phyloP scores from a whole-genome alignment of 768 basidiomycete genomes.

The Paxillus involutus region DNA sequence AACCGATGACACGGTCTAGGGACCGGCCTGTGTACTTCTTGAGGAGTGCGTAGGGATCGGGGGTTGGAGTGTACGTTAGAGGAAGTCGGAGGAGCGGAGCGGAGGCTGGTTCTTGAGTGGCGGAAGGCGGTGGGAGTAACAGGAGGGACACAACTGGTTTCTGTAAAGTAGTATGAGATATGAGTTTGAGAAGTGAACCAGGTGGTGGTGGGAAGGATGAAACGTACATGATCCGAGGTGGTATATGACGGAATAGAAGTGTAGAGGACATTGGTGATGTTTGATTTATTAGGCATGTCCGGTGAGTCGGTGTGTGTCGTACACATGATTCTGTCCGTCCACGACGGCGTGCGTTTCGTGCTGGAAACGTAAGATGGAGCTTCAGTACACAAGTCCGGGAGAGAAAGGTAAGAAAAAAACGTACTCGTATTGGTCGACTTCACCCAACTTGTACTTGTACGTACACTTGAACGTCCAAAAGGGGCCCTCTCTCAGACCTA shows the following conservation, averaged over 20 bases:
- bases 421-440: constrained; percentile 81
- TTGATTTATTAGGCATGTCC: constrained; percentile 46
- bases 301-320: constrained; percentile 70
- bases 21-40: constrained; percentile 67
- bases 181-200: background rate
- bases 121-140: constrained; percentile 48
- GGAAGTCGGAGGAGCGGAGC: constrained; percentile 53
- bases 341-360: constrained; percentile 75
- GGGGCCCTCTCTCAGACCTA: constrained; percentile 79
- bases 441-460: constrained; percentile 83
- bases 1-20: constrained; percentile 75
- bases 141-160: constrained; percentile 87
- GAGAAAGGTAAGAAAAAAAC: constrained; percentile 13
- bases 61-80: constrained; percentile 44
- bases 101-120: background rate
- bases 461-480: constrained; percentile 90
- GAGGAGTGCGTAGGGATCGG: constrained; percentile 50
- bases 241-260: constrained; percentile 82
- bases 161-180: constrained; percentile 33
- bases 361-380: constrained; percentile 33
- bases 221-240: constrained; percentile 84
- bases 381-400: constrained; percentile 4
- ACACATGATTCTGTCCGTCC: constrained; percentile 93
- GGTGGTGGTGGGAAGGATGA: background rate
- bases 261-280: constrained; percentile 69